Conservation (phyloP, 371 early-diverging fungal genomes). For the Rhizomucor miehei region DNA sequence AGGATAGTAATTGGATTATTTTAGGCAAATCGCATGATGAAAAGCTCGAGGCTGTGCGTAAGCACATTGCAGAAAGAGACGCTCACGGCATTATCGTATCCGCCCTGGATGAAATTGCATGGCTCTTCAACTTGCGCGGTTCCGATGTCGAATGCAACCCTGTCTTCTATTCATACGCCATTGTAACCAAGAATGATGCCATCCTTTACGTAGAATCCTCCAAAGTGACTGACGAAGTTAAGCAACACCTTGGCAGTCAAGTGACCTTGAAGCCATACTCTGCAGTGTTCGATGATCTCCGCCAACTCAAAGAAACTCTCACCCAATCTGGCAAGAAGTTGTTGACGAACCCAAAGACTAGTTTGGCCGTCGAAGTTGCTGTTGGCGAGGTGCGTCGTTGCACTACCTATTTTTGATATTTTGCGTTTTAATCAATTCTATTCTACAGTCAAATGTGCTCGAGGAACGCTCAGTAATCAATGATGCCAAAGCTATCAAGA, state of each 20-base stretch:
- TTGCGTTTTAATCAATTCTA: slow-evolving; percentile 15
- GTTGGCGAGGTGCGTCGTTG: slow-evolving; percentile 38
- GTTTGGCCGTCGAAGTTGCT: slow-evolving; percentile 67
- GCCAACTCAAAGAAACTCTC: slow-evolving; percentile 20
- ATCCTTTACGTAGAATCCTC: slow-evolving; percentile 79
- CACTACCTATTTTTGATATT: not conserved
- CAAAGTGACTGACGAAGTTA: slow-evolving; percentile 58
- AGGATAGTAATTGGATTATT: not conserved
- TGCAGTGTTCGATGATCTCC: slow-evolving; percentile 76
- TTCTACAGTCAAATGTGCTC: slow-evolving; percentile 48
- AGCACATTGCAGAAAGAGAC: slow-evolving; percentile 54
- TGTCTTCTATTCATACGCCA: slow-evolving; percentile 93
- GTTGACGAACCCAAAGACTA: slow-evolving; percentile 59
- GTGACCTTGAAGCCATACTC: slow-evolving; percentile 74
- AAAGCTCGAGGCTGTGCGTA: slow-evolving; percentile 64
- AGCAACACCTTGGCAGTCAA: slow-evolving; percentile 56
- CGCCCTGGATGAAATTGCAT: slow-evolving; percentile 92
- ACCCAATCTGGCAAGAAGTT: slow-evolving; percentile 46
- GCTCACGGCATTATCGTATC: slow-evolving; percentile 76
- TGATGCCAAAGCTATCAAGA: slow-evolving; percentile 92
- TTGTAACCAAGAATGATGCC: slow-evolving; percentile 67
- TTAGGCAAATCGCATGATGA: slow-evolving; percentile 40
- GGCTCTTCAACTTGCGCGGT: slow-evolving; percentile 99
- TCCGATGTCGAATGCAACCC: slow-evolving; percentile 97
- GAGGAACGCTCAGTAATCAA: slow-evolving; percentile 72